A percentile compares a stretch with the other conserved stretches of the same genome.
phyloP scores from a whole-genome alignment of 2,329 filamentous ascomycete species.

The Neocatenulostroma microsporum region DNA sequence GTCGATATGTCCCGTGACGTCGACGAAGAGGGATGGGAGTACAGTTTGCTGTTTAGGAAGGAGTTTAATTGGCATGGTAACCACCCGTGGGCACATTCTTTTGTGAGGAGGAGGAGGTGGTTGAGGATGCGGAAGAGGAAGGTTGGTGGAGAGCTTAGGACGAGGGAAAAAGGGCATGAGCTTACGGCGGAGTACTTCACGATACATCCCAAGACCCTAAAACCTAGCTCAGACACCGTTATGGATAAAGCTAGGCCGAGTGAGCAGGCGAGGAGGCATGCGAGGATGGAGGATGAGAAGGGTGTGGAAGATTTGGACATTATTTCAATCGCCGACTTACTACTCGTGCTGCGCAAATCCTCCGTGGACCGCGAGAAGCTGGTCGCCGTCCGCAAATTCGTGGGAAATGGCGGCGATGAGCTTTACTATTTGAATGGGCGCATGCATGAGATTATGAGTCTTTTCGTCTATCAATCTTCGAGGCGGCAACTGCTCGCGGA shows the following conservation, averaged over 20 bases:
- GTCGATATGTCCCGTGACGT: conserved; percentile 72
- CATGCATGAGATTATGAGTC: conserved; percentile 78
- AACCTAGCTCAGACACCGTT: conserved; percentile 7
- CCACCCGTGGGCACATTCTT: conserved; percentile 86
- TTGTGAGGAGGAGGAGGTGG: conserved; percentile 86
- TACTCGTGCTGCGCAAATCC: conserved; percentile 59
- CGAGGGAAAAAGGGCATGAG: conserved; percentile 52
- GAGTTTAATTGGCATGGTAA: conserved; percentile 68
- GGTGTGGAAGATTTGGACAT: conserved; percentile 48
- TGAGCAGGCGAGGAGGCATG: conserved; percentile 7
- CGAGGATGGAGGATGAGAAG: conserved; percentile 32
- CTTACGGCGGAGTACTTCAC: conserved; percentile 74
- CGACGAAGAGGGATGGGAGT: conserved; percentile 92
- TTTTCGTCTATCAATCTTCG: conserved; percentile 85
- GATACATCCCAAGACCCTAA: conserved; percentile 43
- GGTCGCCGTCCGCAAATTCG: conserved; percentile 70
- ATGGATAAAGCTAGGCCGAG: conserved; percentile 3
- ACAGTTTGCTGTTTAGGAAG: conserved; percentile 73
- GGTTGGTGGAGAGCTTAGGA: conserved; percentile 33
- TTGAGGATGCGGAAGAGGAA: conserved; percentile 69
- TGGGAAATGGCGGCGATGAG: conserved; percentile 69
- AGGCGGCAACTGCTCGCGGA: conserved; percentile 66
- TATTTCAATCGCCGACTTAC: conserved; percentile 58
- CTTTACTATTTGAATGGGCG: conserved; percentile 63
- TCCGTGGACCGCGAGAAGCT: conserved; percentile 89